Base-by-base conservation (phyloP, 2,329 filamentous ascomycete genomes). In the Fusarium clavum region DNA sequence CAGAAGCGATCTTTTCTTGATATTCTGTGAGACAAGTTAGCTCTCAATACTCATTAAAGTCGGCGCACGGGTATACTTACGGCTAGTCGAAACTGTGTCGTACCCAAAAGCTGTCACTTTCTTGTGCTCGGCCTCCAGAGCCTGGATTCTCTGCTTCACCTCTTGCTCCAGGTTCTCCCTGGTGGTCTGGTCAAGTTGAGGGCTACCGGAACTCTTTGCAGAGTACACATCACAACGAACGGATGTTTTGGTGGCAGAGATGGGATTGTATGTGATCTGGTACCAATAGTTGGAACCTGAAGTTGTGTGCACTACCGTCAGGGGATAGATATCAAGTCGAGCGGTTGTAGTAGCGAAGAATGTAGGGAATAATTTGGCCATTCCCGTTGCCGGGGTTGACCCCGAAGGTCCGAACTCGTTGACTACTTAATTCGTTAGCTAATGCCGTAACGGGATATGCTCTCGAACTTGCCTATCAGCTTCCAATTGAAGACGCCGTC, bases 141-240 rank as follows among this genome's bases (percentile, higher is more conserved):
- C 14, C 18, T 32, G 25, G 32, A 54, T 24, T 24, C n/a, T 44
- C 51, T 44, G 38, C 51, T 29, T 43, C 6, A 54, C 3, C 25
- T 30, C 38, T 30, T 54, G 24, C 20, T 44, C 38, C 8, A 54
- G n/a, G 5, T 24, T 44, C 9, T 44, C n/a, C 38, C 8, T 54
- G 7, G 18, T 11, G 13, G 20, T 8, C 16, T 54, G 5, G 8
- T 32, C 51, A 18, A 54, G 6, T 24, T 24, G 25, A 43, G n/a
- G 25, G 40, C 10, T 54, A n/a, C 8, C 51, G 24, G 13, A 54
- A 43, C 40, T n/a, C n/a, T 43, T 32, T 8, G 13, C 14, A 32
- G 27, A 54, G 51, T 54, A 54, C 38, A 54, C 51, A 32, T 54
- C 40, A 32, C 51, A 54, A 44, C 51, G 51, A 3, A 54, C 38